Evolutionary conservation across 2,329 filamentous ascomycete genomes (phyloP).

Genomic region (Colletotrichum melonis): DNA sequence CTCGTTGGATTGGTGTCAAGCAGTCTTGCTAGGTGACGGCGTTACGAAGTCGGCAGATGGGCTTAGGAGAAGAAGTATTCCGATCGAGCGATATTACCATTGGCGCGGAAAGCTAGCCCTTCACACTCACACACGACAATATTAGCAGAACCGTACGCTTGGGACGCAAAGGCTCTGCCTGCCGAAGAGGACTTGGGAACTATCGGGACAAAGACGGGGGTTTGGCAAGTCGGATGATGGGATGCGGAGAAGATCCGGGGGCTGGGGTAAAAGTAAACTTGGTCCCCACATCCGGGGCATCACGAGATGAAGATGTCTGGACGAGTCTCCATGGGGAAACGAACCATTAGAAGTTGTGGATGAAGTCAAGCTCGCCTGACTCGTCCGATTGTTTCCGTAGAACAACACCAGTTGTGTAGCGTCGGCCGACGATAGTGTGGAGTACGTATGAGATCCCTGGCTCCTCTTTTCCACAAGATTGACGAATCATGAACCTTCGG

Average conservation of each 20-base stretch:
- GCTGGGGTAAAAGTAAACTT: conserved; percentile 18
- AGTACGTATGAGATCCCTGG: neutral
- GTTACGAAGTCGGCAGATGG: neutral
- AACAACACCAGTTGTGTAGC: conserved; percentile 13
- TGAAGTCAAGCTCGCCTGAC: conserved; percentile 8
- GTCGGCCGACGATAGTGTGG: conserved; percentile 5
- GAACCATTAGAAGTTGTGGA: neutral
- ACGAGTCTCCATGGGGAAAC: conserved; percentile 19
- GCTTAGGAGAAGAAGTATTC: neutral
- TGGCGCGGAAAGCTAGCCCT: conserved; percentile 9
- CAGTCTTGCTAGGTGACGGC: neutral
- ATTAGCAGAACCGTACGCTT: neutral
- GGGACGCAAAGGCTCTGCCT: neutral
- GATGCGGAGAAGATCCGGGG: conserved; percentile 34
- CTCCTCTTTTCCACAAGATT: neutral
- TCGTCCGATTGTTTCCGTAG: conserved; percentile 7
- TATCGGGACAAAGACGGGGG: neutral
- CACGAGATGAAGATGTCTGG: conserved; percentile 2
- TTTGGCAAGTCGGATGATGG: conserved; percentile 8
- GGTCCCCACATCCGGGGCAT: conserved; percentile 19
- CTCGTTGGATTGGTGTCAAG: neutral
- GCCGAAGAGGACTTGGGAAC: neutral
- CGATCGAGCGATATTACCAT: conserved; percentile 6
- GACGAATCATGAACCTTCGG: conserved; percentile 37
- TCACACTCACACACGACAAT: neutral